Evolutionary conservation across 441 rosid genomes (phyloP).

Genomic region (Kokia cookei): DNA sequence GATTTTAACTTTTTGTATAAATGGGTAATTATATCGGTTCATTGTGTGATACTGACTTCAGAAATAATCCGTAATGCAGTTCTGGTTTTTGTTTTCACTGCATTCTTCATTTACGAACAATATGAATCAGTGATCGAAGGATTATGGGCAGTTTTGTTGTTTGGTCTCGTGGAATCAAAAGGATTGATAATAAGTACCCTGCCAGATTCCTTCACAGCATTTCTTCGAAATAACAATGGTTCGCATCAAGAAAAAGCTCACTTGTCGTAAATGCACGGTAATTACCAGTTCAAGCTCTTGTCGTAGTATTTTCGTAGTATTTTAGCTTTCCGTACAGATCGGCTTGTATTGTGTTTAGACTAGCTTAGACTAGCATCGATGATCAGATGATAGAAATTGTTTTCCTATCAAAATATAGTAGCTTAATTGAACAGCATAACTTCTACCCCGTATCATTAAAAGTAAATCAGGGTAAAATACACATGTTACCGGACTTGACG

Average conservation of each 20-base stretch:
- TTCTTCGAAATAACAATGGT: conserved; percentile 8
- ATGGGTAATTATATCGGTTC: background rate
- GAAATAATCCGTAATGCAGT: conserved; percentile 33
- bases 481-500: background rate
- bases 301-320: background rate
- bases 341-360: background rate
- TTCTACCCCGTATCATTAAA: background rate
- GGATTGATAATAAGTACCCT: conserved; percentile 27
- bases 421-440: background rate
- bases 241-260: conserved; percentile 12
- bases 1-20: background rate
- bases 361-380: background rate
- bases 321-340: background rate
- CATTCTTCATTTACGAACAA: conserved; percentile 78
- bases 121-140: conserved; percentile 64
- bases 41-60: background rate
- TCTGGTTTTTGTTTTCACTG: conserved; percentile 59
- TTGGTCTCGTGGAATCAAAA: conserved; percentile 19
- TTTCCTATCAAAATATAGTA: background rate
- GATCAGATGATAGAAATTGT: background rate
- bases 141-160: conserved; percentile 25
- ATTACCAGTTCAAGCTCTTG: background rate
- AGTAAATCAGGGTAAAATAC: background rate
- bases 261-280: background rate
- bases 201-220: conserved; percentile 23